phyloP scores from a whole-genome alignment of 371 early-diverging fungal genomes.

The Mucor lusitanicus region DNA sequence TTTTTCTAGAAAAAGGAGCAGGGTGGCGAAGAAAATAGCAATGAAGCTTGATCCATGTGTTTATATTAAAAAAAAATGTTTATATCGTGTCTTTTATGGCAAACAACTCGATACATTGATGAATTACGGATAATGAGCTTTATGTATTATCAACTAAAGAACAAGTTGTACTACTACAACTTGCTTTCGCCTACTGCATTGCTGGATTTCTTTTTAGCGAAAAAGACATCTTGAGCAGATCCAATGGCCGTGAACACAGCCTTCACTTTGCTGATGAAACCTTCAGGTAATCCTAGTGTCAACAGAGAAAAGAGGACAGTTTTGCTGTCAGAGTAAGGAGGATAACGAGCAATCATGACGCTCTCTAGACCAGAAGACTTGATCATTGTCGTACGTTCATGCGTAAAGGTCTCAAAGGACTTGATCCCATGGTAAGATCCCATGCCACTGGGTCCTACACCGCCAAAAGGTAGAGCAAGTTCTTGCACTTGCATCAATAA shows the following conservation, averaged over 20 bases:
- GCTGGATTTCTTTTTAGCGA: background rate
- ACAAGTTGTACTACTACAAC: background rate
- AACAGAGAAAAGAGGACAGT: constrained; percentile 22
- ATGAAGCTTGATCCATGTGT: constrained; percentile 1
- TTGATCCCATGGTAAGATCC: constrained; percentile 81
- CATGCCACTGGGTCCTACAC: constrained; percentile 83
- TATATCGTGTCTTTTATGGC: background rate
- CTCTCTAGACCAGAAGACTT: constrained; percentile 52
- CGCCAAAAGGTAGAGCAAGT: constrained; percentile 79
- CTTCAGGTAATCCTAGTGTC: constrained; percentile 21
- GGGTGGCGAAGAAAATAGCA: background rate
- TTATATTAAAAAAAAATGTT: constrained; percentile 6
- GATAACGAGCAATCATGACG: constrained; percentile 49
- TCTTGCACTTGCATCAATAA: constrained; percentile 58
- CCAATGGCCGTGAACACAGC: constrained; percentile 1
- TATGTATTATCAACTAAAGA: too few relatives aligned
- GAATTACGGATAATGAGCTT: too few relatives aligned
- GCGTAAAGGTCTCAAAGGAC: constrained; percentile 78
- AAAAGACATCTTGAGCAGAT: constrained; percentile 12
- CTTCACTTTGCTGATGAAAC: constrained; percentile 11
- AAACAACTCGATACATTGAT: too few relatives aligned
- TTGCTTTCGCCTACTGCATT: background rate
- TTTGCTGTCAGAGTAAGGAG: constrained; percentile 48
- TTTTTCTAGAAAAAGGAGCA: constrained; percentile 9
- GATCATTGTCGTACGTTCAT: constrained; percentile 60